Percentiles rank a stretch among this genome's conserved stretches.
Conservation (phyloP, 2,329 filamentous ascomycete genomes). For the Shiraia bambusicola region DNA sequence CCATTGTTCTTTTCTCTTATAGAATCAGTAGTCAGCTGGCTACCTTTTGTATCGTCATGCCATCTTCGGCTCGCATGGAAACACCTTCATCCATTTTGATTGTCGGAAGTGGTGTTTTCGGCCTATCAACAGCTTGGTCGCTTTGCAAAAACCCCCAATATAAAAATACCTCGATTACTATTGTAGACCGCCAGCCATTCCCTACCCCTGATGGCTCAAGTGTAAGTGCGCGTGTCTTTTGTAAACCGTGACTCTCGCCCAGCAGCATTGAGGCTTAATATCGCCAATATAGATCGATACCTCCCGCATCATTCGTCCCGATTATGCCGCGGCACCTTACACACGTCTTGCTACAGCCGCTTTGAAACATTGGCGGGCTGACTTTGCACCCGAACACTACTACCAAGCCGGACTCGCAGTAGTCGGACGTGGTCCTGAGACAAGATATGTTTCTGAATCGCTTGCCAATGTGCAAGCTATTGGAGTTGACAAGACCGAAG, state of each 20-base stretch:
- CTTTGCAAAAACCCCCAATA: constrained; percentile 62
- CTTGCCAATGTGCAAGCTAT: constrained; percentile 39
- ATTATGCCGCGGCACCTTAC: constrained; percentile 82
- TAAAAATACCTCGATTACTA: constrained; percentile 55
- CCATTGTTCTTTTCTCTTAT: too few species aligned
- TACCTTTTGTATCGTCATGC: constrained; percentile 16
- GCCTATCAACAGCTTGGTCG: constrained; percentile 67
- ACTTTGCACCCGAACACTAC: constrained; percentile 67
- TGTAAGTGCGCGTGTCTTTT: constrained; percentile 33
- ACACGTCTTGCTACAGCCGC: constrained; percentile 71
- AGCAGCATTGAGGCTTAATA: constrained; percentile 5
- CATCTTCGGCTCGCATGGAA: constrained; percentile 15
- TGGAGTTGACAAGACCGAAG: constrained; percentile 44
- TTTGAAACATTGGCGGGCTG: constrained; percentile 67
- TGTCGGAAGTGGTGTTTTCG: constrained; percentile 57
- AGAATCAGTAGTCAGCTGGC: too few species aligned
- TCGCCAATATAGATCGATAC: constrained; percentile 51
- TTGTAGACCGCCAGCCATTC: constrained; percentile 60
- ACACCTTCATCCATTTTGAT: constrained; percentile 51
- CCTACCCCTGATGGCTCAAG: constrained; percentile 61
- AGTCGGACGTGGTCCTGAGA: constrained; percentile 55
- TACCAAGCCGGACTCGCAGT: constrained; percentile 69
- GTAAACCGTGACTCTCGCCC: neutral
- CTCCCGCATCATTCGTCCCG: constrained; percentile 65
- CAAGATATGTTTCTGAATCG: constrained; percentile 44